Base-by-base conservation (phyloP, 257 asterid genomes). In the Solanum bulbocastanum region DNA sequence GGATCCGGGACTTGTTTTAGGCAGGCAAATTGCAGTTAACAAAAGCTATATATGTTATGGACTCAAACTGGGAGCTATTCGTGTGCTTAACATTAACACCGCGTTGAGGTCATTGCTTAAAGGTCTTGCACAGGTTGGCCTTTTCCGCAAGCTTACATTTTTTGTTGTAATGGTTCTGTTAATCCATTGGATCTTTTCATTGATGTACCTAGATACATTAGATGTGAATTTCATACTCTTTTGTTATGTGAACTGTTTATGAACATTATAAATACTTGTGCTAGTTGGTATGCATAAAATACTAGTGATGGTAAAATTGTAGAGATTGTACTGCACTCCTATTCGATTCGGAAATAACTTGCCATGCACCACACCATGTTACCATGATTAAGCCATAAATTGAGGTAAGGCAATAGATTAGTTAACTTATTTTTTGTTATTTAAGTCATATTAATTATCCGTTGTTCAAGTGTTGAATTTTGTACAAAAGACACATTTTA, bases 21-120 rank as follows among this genome's bases (percentile, higher is more conserved):
- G 99, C 35, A 90, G 99, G 89, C 99, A 97, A 90, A 96, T 97
- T 81, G 99, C 99, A 0, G 99, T 97, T 83, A 97, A 95, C 89
- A 97, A 97, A 91, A 94, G 94, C 0, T 97, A 97, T 69, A 97
- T 97, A 66, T 97, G 99, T 83, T 97, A 97, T 84, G 99, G 99
- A 86, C 93, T 96, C 27, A 97, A 96, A 90, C 62, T 92, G 91
- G 99, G 99, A 14, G 93, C 93, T 27, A 91, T 97, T 86, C 93
- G 99, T 30, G 98, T 97, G 74, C 97, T 97, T 87, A 97, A 96
- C 87, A 97, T 95, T 82, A 94, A 95, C 82, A 96, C 99, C 8
- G 99, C 99, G 2, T 90, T 95, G 93, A 93, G 99, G 89, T 95
- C 99, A 49, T 89, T 97, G 95, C 98, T 97, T 62, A 97, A 96